Evolutionary conservation across 805 yeast species (phyloP).

Genomic region (Priceomyces carsonii): DNA sequence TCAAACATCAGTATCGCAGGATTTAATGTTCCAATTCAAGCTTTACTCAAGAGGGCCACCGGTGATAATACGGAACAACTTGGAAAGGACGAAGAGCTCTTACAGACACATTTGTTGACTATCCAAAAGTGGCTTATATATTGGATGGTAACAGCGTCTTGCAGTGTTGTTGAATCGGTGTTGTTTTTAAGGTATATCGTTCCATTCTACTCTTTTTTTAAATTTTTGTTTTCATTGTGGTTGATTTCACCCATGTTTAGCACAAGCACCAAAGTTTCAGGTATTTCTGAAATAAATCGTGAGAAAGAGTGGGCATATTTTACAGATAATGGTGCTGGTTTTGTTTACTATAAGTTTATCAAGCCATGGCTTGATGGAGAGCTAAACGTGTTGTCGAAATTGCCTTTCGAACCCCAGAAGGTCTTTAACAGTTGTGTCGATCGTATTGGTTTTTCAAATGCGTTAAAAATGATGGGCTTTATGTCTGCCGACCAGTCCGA

Average conservation of each 20-base stretch:
- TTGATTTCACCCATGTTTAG: conserved; percentile 49
- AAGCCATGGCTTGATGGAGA: conserved; percentile 31
- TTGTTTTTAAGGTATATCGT: conserved; percentile 46
- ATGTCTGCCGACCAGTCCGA: too few species aligned
- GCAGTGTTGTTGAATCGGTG: conserved; percentile 40
- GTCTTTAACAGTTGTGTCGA: background rate
- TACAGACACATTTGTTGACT: conserved; percentile 24
- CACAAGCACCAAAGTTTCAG: background rate
- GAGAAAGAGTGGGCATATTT: conserved; percentile 28
- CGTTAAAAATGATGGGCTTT: too few species aligned
- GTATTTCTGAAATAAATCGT: conserved; percentile 10
- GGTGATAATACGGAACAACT: conserved; percentile 10
- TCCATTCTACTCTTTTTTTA: conserved; percentile 56
- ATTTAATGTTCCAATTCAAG: conserved; percentile 38
- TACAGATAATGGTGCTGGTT: conserved; percentile 33
- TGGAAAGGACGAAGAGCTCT: conserved; percentile 14
- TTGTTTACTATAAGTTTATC: conserved; percentile 24
- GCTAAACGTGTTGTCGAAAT: conserved; percentile 6
- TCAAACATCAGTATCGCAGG: conserved; percentile 36
- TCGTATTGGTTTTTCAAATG: background rate
- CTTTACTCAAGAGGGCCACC: conserved; percentile 32
- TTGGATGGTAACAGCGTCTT: conserved; percentile 64
- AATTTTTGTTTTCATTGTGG: conserved; percentile 57
- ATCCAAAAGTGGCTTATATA: conserved; percentile 47
- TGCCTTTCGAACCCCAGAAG: conserved; percentile 7